Evolutionary conservation across 2,329 filamentous ascomycete genomes (phyloP).

Genomic region (Cercospora beticola): DNA sequence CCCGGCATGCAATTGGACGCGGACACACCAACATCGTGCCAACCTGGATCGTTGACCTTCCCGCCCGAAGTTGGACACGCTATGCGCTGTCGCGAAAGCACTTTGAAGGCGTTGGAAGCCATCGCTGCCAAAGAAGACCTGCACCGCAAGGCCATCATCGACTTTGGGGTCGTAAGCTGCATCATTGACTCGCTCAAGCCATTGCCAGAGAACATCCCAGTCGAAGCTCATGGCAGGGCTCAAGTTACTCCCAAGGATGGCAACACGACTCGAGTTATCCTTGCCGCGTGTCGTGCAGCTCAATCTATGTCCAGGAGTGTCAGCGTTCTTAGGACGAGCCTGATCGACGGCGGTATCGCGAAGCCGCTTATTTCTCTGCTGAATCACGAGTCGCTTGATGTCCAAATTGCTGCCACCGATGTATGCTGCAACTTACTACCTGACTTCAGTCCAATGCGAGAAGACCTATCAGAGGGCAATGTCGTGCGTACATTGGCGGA

Average conservation of each 20-base stretch:
- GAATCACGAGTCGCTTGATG: slow-evolving; percentile 69
- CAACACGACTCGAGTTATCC: slow-evolving; percentile 74
- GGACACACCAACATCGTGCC: slow-evolving; percentile 36
- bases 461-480: slow-evolving; percentile 71
- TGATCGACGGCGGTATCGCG: slow-evolving; percentile 82
- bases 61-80: slow-evolving; percentile 64
- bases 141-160: slow-evolving; percentile 77
- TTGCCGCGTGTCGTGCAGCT: slow-evolving; percentile 80
- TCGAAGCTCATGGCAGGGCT: slow-evolving; percentile 33
- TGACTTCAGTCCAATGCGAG: slow-evolving; percentile 87
- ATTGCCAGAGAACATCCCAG: slow-evolving; percentile 42
- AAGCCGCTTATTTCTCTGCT: slow-evolving; percentile 75
- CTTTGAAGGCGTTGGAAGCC: slow-evolving; percentile 76
- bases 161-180: slow-evolving; percentile 75
- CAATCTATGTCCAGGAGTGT: slow-evolving; percentile 82
- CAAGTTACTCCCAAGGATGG: slow-evolving; percentile 58
- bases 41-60: slow-evolving; percentile 62
- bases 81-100: slow-evolving; percentile 72
- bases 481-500: slow-evolving; percentile 76
- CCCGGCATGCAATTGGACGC: slow-evolving; percentile 29
- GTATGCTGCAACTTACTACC: slow-evolving; percentile 81
- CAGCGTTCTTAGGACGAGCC: slow-evolving; percentile 75
- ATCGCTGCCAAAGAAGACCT: slow-evolving; percentile 79
- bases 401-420: slow-evolving; percentile 82
- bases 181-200: slow-evolving; percentile 79